Conservation (phyloP, 2,329 filamentous ascomycete species). For the Ploettnerulaceae sp. region DNA sequence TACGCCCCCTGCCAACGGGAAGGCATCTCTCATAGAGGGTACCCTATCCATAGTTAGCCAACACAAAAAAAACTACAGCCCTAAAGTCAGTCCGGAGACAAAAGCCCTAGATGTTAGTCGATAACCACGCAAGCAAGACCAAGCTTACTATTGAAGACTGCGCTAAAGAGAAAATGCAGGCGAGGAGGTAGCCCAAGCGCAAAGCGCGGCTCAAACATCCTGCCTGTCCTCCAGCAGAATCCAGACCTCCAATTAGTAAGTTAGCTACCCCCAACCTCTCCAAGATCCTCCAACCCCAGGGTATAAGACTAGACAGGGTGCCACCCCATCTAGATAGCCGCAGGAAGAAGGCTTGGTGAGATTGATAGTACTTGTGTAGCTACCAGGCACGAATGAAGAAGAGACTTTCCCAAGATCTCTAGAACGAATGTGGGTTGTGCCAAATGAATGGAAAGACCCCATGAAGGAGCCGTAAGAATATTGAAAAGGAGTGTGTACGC, state of each 20-base stretch:
- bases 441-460: background rate
- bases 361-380: background rate
- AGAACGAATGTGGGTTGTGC: conserved; percentile 1
- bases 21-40: background rate
- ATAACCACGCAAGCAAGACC: background rate
- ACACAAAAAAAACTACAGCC: background rate
- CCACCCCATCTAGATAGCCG: conserved; percentile 1
- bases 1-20: conserved; percentile 2
- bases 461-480: background rate
- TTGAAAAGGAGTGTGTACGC: background rate
- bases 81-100: too few species aligned
- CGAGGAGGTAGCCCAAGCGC: background rate
- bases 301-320: background rate
- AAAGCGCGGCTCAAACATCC: background rate
- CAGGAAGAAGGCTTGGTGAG: background rate
- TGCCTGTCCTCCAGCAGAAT: conserved; percentile 7
- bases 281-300: conserved; percentile 6
- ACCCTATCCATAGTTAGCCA: background rate
- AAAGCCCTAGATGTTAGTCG: background rate
- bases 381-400: background rate
- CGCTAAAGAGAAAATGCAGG: conserved; percentile 2
- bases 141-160: background rate
- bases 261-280: background rate
- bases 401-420: conserved; percentile 1
- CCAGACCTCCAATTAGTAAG: conserved; percentile 2